Evolutionary conservation across 2,329 filamentous ascomycete genomes (phyloP).

Genomic region (Scopulariopsis brevicaulis): DNA sequence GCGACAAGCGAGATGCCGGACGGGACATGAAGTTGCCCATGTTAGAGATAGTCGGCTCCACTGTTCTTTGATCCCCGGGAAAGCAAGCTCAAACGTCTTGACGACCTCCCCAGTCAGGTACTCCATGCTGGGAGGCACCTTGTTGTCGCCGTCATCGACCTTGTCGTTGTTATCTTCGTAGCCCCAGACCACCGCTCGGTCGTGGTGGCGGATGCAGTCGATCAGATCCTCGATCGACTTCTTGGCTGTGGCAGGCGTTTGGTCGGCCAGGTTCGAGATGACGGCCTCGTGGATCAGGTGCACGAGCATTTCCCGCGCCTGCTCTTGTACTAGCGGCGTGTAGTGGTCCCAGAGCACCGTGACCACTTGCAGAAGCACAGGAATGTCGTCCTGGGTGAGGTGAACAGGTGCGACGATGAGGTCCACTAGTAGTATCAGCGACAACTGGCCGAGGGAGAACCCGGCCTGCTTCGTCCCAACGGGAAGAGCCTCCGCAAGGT

Average conservation of each 20-base stretch:
- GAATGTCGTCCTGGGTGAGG: conserved; percentile 66
- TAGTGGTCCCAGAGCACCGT: conserved; percentile 97
- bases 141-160: conserved; percentile 60
- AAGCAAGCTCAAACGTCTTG: conserved; percentile 72
- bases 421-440: conserved; percentile 87
- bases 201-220: conserved; percentile 74
- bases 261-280: conserved; percentile 64
- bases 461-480: conserved; percentile 85
- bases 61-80: conserved; percentile 77
- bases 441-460: conserved; percentile 85
- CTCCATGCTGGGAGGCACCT: conserved; percentile 81
- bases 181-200: conserved; percentile 77
- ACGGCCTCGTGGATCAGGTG: conserved; percentile 95
- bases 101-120: conserved; percentile 73
- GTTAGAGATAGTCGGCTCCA: conserved; percentile 85
- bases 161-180: conserved; percentile 88
- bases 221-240: conserved; percentile 77
- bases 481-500: conserved; percentile 67
- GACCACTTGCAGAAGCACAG: conserved; percentile 79
- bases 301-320: conserved; percentile 94
- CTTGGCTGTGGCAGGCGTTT: conserved; percentile 49
- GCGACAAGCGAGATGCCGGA: conserved; percentile 85
- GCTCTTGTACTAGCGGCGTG: conserved; percentile 86
- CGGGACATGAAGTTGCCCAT: conserved; percentile 95
- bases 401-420: conserved; percentile 89